These are phyloP conservation scores for Mycosphaerelloides madeirae DNA, from an alignment of 2,329 filamentous ascomycete species.

Conservation along the genomic window DNA sequence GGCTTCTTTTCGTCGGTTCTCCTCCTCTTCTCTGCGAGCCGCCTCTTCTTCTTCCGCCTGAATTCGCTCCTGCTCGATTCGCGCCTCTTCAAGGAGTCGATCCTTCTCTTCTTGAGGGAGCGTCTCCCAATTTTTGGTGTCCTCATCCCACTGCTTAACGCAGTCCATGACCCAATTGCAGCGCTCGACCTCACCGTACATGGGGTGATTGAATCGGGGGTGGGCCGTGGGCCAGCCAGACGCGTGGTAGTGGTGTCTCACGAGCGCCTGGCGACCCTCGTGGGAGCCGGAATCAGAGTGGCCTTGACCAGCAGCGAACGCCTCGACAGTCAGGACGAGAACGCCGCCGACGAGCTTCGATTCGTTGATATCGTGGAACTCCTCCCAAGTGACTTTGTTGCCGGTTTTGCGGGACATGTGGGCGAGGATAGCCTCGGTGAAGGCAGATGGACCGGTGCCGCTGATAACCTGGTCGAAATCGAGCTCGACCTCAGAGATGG, in stretches of 20 bases:
- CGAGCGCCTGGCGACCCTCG: constrained; percentile 59
- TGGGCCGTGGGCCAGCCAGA: constrained; percentile 66
- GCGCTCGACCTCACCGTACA: constrained; percentile 64
- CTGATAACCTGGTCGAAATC: constrained; percentile 70
- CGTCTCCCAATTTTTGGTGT: constrained; percentile 57
- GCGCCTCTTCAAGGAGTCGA: constrained; percentile 33
- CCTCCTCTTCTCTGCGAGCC: constrained; percentile 18
- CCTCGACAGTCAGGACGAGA: constrained; percentile 65
- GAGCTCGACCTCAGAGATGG: constrained; percentile 58
- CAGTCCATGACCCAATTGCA: constrained; percentile 67
- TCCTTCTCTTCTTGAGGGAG: constrained; percentile 58
- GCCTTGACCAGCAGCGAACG: constrained; percentile 67
- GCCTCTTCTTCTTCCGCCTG: constrained; percentile 20
- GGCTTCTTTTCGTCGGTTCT: constrained; percentile 12
- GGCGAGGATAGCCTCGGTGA: constrained; percentile 60
- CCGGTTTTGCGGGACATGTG: constrained; percentile 55
- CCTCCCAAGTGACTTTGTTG: constrained; percentile 54
- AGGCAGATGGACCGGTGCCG: constrained; percentile 67
- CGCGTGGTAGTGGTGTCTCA: constrained; percentile 71
- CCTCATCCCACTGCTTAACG: constrained; percentile 61
- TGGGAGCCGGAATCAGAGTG: constrained; percentile 70
- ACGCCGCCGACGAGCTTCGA: constrained; percentile 61
- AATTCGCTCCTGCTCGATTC: constrained; percentile 17
- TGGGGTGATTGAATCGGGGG: constrained; percentile 62
- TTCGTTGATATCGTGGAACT: constrained; percentile 62